Evolutionary conservation across 306 rosid genomes (phyloP), one percentile per base, ranked within the genome.

Genomic region (Chamaecrista fasciculata): DNA sequence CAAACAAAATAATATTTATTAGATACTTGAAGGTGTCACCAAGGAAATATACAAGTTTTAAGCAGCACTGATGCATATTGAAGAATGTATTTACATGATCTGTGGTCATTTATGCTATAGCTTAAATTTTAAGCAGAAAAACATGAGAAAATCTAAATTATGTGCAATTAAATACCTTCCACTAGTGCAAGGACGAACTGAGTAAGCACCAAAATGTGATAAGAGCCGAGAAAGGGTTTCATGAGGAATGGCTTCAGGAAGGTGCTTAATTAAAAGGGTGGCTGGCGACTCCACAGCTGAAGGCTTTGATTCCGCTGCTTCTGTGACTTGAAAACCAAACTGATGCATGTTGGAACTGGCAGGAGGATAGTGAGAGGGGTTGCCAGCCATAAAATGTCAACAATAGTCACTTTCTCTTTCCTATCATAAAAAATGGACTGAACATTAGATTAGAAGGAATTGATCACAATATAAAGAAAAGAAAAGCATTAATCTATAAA

Each of bases 241-340:
- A 34, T 81, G 85, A 53, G 96, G 84, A 71, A 88, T 83, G 74
- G 89, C 89, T 65, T 88, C 92, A 2, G 94, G 97, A 31, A 91
- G 81, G 73, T 91, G 93, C 46, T 83, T 86, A 48, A 91, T 77
- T 65, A 91, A 77, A 64, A 88, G 88, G 56, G 88, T 85, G n/a
- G 68, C 72, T 10, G 50, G 20, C 8, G 75, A 69, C 21, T 71
- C 72, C 42, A 19, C 3, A 29, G 42, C 56, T 6, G 53, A 37
- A 9, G 73, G 69, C 14, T 44, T 25, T n/a, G 80, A 20, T 10
- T 80, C 82, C 34, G 75, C 21, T 46, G 4, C 55, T 72, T 64
- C 83, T 14, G 39, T 47, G 36, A 65, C 70, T 67, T 77, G 79
- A 36, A 71, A 73, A 36, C 74, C 84, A 69, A 71, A 64, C 11